Evolutionary conservation across 306 rosid genomes (phyloP).

Genomic region (Mucuna pruriens): DNA sequence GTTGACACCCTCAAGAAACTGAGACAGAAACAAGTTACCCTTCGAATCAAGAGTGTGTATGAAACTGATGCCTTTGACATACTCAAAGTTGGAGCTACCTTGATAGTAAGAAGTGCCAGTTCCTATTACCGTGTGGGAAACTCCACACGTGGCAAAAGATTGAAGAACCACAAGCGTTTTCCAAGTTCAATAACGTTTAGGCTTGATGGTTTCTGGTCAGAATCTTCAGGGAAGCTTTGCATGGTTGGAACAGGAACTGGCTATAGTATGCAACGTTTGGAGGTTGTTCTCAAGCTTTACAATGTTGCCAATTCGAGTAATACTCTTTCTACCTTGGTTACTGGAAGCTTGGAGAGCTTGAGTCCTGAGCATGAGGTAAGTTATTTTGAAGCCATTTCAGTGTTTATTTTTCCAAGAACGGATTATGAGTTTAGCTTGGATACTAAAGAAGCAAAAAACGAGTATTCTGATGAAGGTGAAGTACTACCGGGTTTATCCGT

Average conservation of each 20-base stretch:
- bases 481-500: slow-evolving; percentile 15
- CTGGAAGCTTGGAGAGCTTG: slow-evolving; percentile 62
- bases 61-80: slow-evolving; percentile 24
- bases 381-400: slow-evolving; percentile 42
- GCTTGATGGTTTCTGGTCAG: slow-evolving; percentile 58
- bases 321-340: slow-evolving; percentile 40
- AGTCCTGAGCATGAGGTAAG: slow-evolving; percentile 11
- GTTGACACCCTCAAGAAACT: not conserved
- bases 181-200: not conserved
- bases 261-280: slow-evolving; percentile 10
- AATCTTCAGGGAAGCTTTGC: slow-evolving; percentile 46
- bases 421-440: slow-evolving; percentile 44
- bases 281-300: slow-evolving; percentile 50
- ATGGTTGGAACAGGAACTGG: slow-evolving; percentile 48
- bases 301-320: slow-evolving; percentile 34
- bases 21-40: not conserved
- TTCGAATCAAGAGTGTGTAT: not conserved
- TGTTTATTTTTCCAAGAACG: slow-evolving; percentile 44
- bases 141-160: not conserved
- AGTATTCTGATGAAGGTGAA: slow-evolving; percentile 24
- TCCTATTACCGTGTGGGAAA: slow-evolving; percentile 14
- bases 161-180: not conserved
- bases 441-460: slow-evolving; percentile 16
- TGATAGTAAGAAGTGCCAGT: not conserved
- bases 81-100: not conserved